These are phyloP conservation scores for Fusarium cicatricum DNA, from an alignment of 2,329 filamentous ascomycete genomes.

Conservation along the genomic window DNA sequence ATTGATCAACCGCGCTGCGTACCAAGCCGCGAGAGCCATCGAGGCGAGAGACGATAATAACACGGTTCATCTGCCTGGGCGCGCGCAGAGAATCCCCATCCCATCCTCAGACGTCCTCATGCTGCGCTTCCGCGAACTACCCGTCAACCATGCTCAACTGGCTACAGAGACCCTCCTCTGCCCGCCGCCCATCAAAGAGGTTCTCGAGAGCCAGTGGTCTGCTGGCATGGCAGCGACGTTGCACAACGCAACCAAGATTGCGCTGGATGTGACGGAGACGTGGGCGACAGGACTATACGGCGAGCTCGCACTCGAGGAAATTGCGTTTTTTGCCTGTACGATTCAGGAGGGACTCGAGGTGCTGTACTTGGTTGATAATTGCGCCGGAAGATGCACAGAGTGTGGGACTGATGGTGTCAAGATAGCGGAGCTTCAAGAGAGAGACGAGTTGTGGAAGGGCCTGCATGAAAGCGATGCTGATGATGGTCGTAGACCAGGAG, in stretches of 20 bases:
- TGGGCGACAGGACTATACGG: slow-evolving; percentile 33
- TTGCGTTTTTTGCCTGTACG: slow-evolving; percentile 42
- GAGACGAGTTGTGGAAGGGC: slow-evolving; percentile 34
- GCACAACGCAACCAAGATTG: slow-evolving; percentile 36
- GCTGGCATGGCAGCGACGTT: slow-evolving; percentile 40
- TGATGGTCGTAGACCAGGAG: slow-evolving; percentile 30
- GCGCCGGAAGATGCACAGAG: slow-evolving; percentile 36
- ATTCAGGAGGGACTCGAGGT: slow-evolving; percentile 43
- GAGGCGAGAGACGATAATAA: slow-evolving; percentile 18
- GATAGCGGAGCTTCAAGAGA: slow-evolving; percentile 22
- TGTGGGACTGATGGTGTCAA: slow-evolving; percentile 25
- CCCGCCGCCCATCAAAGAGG: slow-evolving; percentile 37
- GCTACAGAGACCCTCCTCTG: slow-evolving; percentile 23
- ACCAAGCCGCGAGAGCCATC: slow-evolving; percentile 5
- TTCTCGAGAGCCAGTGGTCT: slow-evolving; percentile 43
- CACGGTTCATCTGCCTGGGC: slow-evolving; percentile 39
- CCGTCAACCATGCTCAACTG: slow-evolving; percentile 12
- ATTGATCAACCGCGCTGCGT: slow-evolving; percentile 15
- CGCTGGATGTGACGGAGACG: slow-evolving; percentile 43
- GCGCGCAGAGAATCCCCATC: slow-evolving; percentile 34
- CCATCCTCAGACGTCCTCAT: slow-evolving; percentile 41
- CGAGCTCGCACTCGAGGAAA: slow-evolving; percentile 40
- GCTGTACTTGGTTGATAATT: slow-evolving; percentile 45
- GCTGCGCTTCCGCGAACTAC: slow-evolving; percentile 39
- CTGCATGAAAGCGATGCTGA: slow-evolving; percentile 28